phyloP scores from a whole-genome alignment of 2,329 filamentous ascomycete genomes.

The Ceratocystis papillata region DNA sequence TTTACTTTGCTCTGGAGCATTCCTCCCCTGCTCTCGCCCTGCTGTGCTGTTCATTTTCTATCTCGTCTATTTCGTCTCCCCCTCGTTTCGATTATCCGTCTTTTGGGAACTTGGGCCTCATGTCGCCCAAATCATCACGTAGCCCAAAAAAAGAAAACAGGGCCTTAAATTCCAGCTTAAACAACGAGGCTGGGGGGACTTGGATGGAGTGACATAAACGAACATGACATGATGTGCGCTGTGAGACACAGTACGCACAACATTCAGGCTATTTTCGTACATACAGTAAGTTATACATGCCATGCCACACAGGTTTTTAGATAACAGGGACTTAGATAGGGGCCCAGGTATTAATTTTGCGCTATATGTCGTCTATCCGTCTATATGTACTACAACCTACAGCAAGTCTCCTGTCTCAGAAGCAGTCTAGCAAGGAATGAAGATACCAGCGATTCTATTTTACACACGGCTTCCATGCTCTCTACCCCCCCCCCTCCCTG shows the following conservation, averaged over 20 bases:
- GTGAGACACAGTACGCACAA: no score
- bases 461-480: background rate
- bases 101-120: background rate
- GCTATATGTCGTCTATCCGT: no score
- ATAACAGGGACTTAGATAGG: no score
- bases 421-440: background rate
- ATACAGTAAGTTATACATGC: no score
- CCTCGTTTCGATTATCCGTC: background rate
- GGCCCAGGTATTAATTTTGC: no score
- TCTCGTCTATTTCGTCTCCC: background rate
- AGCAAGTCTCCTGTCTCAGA: constrained; percentile 1
- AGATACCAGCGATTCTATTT: background rate
- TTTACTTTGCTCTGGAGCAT: background rate
- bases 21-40: background rate
- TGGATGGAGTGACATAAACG: background rate
- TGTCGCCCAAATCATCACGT: background rate
- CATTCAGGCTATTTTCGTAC: no score
- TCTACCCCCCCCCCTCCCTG: background rate
- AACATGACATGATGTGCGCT: constrained; percentile 2
- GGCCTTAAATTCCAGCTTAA: constrained; percentile 8
- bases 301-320: no score
- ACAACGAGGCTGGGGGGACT: background rate
- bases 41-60: background rate
- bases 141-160: background rate
- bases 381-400: no score